A percentile compares a stretch with the other conserved stretches of the same genome.
Conservation (phyloP, 2,329 filamentous ascomycete species). For the Lachnellula arida region DNA sequence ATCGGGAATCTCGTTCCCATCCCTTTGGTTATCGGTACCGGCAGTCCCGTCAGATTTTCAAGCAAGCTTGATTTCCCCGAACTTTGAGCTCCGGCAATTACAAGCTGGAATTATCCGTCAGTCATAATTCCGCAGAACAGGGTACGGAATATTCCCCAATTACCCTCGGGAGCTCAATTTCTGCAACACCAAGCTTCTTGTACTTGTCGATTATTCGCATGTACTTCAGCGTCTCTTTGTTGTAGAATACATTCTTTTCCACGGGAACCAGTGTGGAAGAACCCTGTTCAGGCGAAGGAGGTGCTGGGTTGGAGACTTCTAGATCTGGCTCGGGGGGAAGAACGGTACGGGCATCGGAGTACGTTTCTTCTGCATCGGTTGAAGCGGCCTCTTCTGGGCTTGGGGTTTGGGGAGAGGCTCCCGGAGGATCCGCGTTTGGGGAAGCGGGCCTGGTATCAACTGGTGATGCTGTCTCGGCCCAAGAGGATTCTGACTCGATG, state of each 20-base stretch:
- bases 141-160: not conserved
- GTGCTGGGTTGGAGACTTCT: not conserved
- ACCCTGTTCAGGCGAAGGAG: not conserved
- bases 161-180: slow-evolving; percentile 2
- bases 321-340: not conserved
- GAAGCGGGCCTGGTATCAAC: not conserved
- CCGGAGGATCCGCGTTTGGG: not conserved
- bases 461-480: not conserved
- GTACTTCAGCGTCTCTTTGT: slow-evolving; percentile 1
- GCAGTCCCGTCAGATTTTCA: slow-evolving; percentile 6
- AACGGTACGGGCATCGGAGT: not conserved
- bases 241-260: not conserved
- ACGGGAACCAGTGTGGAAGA: not conserved
- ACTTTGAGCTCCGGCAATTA: slow-evolving; percentile 4
- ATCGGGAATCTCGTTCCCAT: slow-evolving; percentile 4
- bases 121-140: not conserved
- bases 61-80: slow-evolving; percentile 6
- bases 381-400: not conserved
- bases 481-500: not conserved
- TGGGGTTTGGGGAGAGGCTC: not conserved
- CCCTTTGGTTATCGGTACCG: slow-evolving; percentile 3
- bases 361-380: not conserved
- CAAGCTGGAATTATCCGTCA: not conserved
- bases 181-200: slow-evolving; percentile 2
- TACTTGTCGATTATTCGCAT: slow-evolving; percentile 7